Base-by-base conservation (phyloP, 129 eudicot species). In the Kitagawia praeruptora region DNA sequence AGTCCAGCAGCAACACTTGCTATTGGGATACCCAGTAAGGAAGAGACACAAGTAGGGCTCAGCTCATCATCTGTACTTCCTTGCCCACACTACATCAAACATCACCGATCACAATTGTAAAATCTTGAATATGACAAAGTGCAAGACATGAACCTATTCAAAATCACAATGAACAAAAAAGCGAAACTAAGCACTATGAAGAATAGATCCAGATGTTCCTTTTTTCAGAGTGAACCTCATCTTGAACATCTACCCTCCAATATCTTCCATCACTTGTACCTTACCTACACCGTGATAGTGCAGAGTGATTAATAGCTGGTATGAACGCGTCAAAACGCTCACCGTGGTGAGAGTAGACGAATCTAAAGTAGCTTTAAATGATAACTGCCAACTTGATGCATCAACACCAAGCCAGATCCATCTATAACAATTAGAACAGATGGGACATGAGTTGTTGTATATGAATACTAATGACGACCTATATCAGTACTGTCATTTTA, bases 51-150 rank as follows among this genome's bases (percentile, higher is more conserved):
- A 39, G 87, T 85, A 72, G 98, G 98, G 85, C 93, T 92, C 73
- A 95, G 84, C 83, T 92, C 97, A 84, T 95, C 98, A 45, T 95
- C 98, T 5, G 97, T 92, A 74, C 93, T 89, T 82, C 98, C 98
- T 85, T 90, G 96, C 58, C 98, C 98, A 78, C 98, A 95, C 98
- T 93, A 83, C 91, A 91, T 51, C 78, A 80, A 70, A 85, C 19
- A 74, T 67, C 54, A 80, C 76, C 79, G 38, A 74, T 56, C 54
- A 80, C 74, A 81, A 42, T 47, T 84, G 77, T 75, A 72, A 67
- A 21, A 46, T 23, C 23, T 64, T 23, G 41, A 34, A 78, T 16
- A 16, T 8, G n/a, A 18, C 14, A 76, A 76, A 31, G 38, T 69
- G 34, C 27, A 38, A 1, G 61, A 27, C 77, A 38, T 48, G 54